These are phyloP conservation scores for Aspergillus sp. DNA, from an alignment of 2,329 filamentous ascomycete genomes.

Conservation along the genomic window DNA sequence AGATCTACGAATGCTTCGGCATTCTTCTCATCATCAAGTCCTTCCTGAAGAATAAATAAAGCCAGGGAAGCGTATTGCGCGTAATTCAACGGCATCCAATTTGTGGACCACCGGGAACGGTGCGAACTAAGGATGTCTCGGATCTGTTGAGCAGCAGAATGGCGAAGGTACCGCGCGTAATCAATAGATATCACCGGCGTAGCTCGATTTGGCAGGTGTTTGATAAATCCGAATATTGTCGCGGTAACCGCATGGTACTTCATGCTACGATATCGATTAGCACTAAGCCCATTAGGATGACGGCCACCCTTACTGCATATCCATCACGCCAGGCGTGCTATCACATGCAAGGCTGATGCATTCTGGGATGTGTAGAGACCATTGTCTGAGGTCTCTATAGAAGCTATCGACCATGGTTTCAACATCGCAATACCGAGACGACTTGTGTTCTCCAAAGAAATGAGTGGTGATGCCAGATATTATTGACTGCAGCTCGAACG, in stretches of 20 bases:
- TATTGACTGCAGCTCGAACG: conserved; percentile 2
- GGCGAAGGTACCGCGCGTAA: conserved; percentile 9
- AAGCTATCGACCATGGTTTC: not conserved
- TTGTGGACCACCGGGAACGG: conserved; percentile 24
- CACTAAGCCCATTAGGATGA: not conserved
- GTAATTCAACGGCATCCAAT: conserved; percentile 22
- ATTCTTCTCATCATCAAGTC: conserved; percentile 12
- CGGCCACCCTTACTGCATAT: not conserved
- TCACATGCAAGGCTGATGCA: not conserved
- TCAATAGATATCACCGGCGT: not conserved
- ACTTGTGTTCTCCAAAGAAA: conserved; percentile 4
- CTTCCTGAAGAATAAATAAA: conserved; percentile 22
- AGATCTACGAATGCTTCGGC: conserved; percentile 18
- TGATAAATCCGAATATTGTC: conserved; percentile 23
- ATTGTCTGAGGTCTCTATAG: not conserved
- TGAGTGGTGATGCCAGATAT: conserved; percentile 3
- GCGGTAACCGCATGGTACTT: conserved; percentile 31
- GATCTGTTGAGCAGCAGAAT: conserved; percentile 20
- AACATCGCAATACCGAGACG: not conserved
- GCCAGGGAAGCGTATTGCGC: conserved; percentile 26
- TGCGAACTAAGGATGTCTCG: conserved; percentile 18
- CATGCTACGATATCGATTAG: conserved; percentile 22
- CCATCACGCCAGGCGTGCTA: not conserved
- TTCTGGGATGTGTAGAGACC: not conserved
- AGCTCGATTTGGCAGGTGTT: not conserved